These are phyloP conservation scores for Arachis monticola DNA, from an alignment of 331 rosid species.

Conservation along the genomic window DNA sequence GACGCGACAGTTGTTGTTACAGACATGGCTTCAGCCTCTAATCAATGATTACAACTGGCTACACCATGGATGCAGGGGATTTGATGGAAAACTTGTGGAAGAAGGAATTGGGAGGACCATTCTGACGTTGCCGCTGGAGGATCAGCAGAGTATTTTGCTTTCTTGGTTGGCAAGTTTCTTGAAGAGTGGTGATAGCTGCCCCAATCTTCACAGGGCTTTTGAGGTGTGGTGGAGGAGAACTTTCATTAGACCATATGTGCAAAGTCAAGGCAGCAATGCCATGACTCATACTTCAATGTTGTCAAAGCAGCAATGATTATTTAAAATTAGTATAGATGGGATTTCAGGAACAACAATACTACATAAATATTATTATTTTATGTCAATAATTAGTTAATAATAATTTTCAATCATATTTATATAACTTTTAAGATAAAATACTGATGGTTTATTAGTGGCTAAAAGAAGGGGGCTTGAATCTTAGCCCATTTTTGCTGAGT, in stretches of 20 bases:
- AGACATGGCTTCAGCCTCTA: constrained; percentile 93
- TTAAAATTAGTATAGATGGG: too few species aligned
- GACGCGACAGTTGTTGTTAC: constrained; percentile 66
- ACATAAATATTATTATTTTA: too few species aligned
- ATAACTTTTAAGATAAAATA: too few species aligned
- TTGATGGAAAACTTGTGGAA: constrained; percentile 89
- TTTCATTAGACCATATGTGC: constrained; percentile 74
- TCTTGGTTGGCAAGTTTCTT: constrained; percentile 70
- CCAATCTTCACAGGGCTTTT: constrained; percentile 92
- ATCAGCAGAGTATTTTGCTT: constrained; percentile 57
- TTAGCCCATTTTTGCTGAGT: too few species aligned
- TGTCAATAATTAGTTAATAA: too few species aligned
- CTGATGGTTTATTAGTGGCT: too few species aligned
- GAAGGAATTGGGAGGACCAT: constrained; percentile 97
- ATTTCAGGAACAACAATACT: too few species aligned
- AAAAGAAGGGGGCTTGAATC: too few species aligned
- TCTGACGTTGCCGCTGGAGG: constrained; percentile 96
- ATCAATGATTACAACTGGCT: constrained; percentile 92
- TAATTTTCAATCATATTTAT: too few species aligned
- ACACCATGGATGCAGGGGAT: constrained; percentile 86
- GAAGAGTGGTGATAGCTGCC: constrained; percentile 85
- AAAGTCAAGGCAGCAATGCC: constrained; percentile 53
- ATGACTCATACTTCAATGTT: constrained; percentile 53
- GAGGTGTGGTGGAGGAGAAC: constrained; percentile 99
- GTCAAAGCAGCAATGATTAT: constrained; percentile 19